Percentiles rank a stretch among this genome's conserved stretches.
Conservation (phyloP, 106 monocot species). For the Hemerocallis citrina region DNA sequence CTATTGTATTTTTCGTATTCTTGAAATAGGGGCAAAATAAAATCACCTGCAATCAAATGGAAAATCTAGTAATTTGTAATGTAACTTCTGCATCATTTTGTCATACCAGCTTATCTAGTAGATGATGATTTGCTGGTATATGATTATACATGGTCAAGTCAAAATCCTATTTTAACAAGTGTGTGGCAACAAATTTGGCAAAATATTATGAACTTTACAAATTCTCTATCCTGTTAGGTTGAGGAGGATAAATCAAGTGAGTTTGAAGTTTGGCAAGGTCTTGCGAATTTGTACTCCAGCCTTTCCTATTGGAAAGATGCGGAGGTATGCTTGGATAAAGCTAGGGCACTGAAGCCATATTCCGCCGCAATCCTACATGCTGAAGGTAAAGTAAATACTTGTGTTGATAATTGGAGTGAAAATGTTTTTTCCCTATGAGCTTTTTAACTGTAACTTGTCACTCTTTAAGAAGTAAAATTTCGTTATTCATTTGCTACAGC, state of each 20-base stretch:
- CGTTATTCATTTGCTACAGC: too few species aligned
- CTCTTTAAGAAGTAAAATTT: too few species aligned
- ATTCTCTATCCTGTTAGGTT: constrained; percentile 19
- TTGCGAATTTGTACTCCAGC: constrained; percentile 72
- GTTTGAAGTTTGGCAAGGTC: constrained; percentile 94
- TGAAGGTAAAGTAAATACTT: constrained; percentile 42
- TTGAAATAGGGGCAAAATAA: too few species aligned
- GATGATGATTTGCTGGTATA: too few species aligned
- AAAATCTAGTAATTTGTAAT: too few species aligned
- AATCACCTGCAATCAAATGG: too few species aligned
- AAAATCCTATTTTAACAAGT: not conserved
- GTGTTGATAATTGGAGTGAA: not conserved
- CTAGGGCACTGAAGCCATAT: constrained; percentile 56
- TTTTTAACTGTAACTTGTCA: too few species aligned
- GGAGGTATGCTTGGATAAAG: constrained; percentile 84
- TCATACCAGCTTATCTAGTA: too few species aligned
- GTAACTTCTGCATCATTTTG: not conserved
- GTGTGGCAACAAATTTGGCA: not conserved
- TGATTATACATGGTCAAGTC: not conserved
- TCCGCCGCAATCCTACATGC: constrained; percentile 53
- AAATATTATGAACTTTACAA: not conserved
- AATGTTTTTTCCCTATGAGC: not conserved
- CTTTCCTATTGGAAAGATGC: constrained; percentile 85
- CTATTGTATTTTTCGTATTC: too few species aligned
- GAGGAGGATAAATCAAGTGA: constrained; percentile 56